Conservation (phyloP, 129 eudicot species). For the Flaveria robusta region DNA sequence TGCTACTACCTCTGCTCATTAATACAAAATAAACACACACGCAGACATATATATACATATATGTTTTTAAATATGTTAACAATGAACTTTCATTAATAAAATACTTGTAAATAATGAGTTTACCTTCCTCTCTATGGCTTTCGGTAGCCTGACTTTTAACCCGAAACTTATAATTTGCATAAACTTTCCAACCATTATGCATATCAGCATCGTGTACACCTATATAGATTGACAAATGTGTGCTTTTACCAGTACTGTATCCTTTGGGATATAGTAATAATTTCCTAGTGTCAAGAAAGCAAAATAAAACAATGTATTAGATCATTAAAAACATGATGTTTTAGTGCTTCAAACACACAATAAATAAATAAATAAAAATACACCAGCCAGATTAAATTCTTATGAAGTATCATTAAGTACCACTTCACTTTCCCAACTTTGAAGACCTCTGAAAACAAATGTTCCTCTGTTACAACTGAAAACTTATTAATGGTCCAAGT, state of each 20-base stretch:
- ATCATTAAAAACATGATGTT: too few relatives aligned
- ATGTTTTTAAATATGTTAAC: too few relatives aligned
- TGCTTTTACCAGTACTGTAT: not conserved
- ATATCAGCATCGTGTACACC: not conserved
- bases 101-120: not conserved
- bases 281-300: constrained; percentile 18
- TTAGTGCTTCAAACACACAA: not conserved
- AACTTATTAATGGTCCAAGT: constrained; percentile 28
- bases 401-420: not conserved
- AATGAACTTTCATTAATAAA: too few relatives aligned
- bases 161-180: constrained; percentile 13
- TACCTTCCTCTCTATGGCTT: not conserved
- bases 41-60: too few relatives aligned
- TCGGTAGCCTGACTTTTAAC: not conserved
- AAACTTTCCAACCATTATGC: constrained; percentile 19
- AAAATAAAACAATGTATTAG: not conserved
- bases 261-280: constrained; percentile 22
- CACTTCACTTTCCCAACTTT: constrained; percentile 31
- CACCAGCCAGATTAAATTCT: too few relatives aligned
- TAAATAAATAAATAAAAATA: not conserved
- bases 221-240: constrained; percentile 12
- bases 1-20: too few relatives aligned
- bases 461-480: not conserved
- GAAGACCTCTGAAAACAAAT: not conserved
- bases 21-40: too few relatives aligned